These are phyloP conservation scores for Stagonosporopsis cucurbitacearum DNA, from an alignment of 2,329 filamentous ascomycete genomes.

Conservation along the genomic window DNA sequence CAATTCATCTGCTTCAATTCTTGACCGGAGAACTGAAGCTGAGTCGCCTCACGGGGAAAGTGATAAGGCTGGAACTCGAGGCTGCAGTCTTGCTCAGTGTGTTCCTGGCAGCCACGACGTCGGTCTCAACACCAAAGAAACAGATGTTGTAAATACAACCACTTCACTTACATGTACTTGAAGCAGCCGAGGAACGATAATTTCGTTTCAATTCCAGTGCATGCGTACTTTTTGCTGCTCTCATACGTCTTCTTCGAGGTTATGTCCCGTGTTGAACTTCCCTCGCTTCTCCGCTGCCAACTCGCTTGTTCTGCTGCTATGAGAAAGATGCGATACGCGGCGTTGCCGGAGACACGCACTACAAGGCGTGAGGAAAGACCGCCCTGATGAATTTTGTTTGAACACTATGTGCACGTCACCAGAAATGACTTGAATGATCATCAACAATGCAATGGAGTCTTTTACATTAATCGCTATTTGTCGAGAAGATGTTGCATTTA, in stretches of 20 bases:
- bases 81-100: not conserved
- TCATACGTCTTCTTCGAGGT: conserved; percentile 3
- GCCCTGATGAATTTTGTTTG: not conserved
- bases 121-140: not conserved
- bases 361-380: too few relatives aligned
- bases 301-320: not conserved
- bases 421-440: not conserved
- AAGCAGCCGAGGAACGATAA: not conserved
- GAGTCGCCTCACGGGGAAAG: not conserved
- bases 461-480: not conserved
- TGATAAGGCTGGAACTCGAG: not conserved
- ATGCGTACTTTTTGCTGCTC: not conserved
- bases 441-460: not conserved
- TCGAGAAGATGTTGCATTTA: not conserved
- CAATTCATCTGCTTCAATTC: not conserved
- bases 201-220: not conserved
- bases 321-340: too few relatives aligned
- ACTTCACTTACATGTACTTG: not conserved
- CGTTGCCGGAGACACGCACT: too few relatives aligned
- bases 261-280: not conserved
- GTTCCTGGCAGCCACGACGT: not conserved
- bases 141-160: not conserved
- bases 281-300: conserved; percentile 2
- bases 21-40: not conserved
- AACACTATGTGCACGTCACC: not conserved